A percentile compares a stretch with the other conserved stretches of the same genome.
These are phyloP conservation scores for Lipomyces lipofer DNA, from an alignment of 805 yeast species.

Conservation along the genomic window DNA sequence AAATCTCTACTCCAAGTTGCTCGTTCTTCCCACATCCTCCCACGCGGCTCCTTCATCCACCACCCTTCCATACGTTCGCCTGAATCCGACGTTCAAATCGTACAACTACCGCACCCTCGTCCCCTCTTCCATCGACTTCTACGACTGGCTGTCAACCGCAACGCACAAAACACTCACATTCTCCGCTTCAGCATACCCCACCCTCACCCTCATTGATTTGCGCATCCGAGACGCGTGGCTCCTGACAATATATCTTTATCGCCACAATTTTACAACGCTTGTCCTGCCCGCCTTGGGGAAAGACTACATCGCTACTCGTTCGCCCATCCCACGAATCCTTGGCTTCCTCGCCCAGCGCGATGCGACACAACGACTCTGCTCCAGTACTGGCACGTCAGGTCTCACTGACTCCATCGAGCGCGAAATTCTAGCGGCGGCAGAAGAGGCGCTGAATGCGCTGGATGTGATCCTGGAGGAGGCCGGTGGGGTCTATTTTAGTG, in stretches of 20 bases:
- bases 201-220: constrained; percentile 13
- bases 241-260: constrained; percentile 13
- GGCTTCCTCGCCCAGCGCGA: neutral
- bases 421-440: constrained; percentile 10
- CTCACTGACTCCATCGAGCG: constrained; percentile 1
- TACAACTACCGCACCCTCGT: neutral
- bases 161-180: neutral
- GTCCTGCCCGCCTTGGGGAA: constrained; percentile 5
- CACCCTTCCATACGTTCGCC: constrained; percentile 20
- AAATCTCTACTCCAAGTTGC: neutral
- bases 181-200: neutral
- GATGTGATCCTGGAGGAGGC: constrained; percentile 1
- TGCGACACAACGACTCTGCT: constrained; percentile 1
- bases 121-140: neutral
- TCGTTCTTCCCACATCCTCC: constrained; percentile 9
- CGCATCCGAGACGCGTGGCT: constrained; percentile 20
- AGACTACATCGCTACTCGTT: neutral
- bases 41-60: constrained; percentile 17
- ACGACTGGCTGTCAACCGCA: neutral
- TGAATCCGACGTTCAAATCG: neutral
- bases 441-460: constrained; percentile 26
- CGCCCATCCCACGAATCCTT: neutral
- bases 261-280: constrained; percentile 1
- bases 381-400: neutral
- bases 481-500: neutral